Conservation (phyloP, 2,329 filamentous ascomycete genomes). For the Aaosphaeria arxii region DNA sequence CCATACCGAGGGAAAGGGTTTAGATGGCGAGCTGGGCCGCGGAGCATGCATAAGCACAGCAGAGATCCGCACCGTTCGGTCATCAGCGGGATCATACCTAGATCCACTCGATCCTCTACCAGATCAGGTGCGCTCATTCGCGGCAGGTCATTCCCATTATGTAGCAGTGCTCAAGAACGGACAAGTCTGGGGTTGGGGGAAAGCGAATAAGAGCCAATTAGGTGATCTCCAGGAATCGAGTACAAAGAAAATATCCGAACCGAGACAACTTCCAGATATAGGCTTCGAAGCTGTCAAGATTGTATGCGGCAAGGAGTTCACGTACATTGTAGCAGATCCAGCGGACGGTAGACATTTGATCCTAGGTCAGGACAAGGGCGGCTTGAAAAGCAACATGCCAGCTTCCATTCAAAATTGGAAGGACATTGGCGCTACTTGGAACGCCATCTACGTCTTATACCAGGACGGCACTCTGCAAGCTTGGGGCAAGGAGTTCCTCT, state of each 20-base stretch:
- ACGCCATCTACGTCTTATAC: slow-evolving; percentile 70
- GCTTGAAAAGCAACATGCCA: slow-evolving; percentile 59
- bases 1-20: background rate
- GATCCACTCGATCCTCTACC: background rate
- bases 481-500: slow-evolving; percentile 85
- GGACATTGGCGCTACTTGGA: slow-evolving; percentile 76
- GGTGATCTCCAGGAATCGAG: slow-evolving; percentile 49
- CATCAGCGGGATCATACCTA: background rate
- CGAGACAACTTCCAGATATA: slow-evolving; percentile 32
- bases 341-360: slow-evolving; percentile 60
- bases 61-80: background rate
- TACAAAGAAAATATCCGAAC: slow-evolving; percentile 35
- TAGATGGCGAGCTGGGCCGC: background rate
- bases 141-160: slow-evolving; percentile 75
- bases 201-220: slow-evolving; percentile 79
- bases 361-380: slow-evolving; percentile 74
- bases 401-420: slow-evolving; percentile 56
- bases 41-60: background rate
- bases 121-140: slow-evolving; percentile 49
- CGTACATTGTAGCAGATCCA: slow-evolving; percentile 61
- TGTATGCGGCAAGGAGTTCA: slow-evolving; percentile 83
- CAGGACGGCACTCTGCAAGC: slow-evolving; percentile 59
- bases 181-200: slow-evolving; percentile 84
- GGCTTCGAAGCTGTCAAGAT: slow-evolving; percentile 64
- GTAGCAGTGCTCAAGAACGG: slow-evolving; percentile 72